These are phyloP conservation scores for Chenopodium formosanum DNA, from an alignment of 148 eudicot species.

Conservation along the genomic window DNA sequence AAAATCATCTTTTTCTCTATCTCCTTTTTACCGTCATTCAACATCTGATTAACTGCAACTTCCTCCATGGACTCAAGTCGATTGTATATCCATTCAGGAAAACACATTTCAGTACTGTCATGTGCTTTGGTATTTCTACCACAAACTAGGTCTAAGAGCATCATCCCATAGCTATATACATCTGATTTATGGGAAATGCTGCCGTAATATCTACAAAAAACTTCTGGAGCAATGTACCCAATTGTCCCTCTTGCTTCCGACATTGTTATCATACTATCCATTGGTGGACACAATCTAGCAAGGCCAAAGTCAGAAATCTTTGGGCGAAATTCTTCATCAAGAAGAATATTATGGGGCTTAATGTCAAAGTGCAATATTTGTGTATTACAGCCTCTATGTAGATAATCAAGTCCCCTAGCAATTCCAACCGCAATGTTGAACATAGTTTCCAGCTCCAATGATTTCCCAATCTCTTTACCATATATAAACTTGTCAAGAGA, in stretches of 20 bases:
- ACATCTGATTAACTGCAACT: not conserved
- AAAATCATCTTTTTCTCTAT: constrained; percentile 13
- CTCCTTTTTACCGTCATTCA: not conserved
- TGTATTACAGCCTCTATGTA: constrained; percentile 21
- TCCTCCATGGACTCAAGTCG: constrained; percentile 11
- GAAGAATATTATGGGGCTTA: constrained; percentile 3
- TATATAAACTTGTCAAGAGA: constrained; percentile 18
- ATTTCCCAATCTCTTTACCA: not conserved
- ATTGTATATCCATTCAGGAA: constrained; percentile 18
- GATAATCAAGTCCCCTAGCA: constrained; percentile 17
- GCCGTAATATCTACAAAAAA: constrained; percentile 12
- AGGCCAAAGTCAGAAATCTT: constrained; percentile 23
- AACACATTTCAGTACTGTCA: constrained; percentile 4
- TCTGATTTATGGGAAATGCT: constrained; percentile 19
- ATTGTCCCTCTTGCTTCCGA: constrained; percentile 21
- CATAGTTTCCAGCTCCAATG: constrained; percentile 11
- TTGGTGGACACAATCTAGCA: constrained; percentile 14
- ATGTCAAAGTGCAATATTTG: constrained; percentile 23
- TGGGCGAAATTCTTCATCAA: constrained; percentile 12
- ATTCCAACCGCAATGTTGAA: constrained; percentile 18
- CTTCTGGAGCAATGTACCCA: constrained; percentile 28
- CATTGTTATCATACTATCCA: constrained; percentile 16
- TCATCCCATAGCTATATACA: constrained; percentile 25
- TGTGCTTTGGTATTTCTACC: not conserved
- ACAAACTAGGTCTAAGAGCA: constrained; percentile 15